Base-by-base conservation (phyloP, 106 monocot species). In the Acanthochlamys bracteata region DNA sequence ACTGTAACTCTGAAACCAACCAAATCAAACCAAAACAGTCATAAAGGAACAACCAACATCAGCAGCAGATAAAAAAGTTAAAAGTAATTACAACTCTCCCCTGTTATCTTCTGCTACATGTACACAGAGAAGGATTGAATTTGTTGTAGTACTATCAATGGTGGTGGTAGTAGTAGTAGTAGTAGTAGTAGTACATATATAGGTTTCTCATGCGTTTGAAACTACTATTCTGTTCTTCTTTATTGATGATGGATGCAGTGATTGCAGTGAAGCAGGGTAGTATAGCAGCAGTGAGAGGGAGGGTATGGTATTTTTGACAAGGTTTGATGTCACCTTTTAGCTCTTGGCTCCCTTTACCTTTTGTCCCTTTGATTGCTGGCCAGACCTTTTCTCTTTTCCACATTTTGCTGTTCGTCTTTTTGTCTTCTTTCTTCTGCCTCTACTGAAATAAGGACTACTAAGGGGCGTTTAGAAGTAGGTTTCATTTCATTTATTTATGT, bases 281-380 rank as follows among this genome's bases (percentile, higher is more conserved):
- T 13, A 43, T 9, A 14, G 49, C 9, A 49, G 49, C 2, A 49
- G 6, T 14, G 15, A 49, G 43, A 43, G 43, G 7, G n/a, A 33
- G 33, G 33, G 33, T 33, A 33, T 3, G 51, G 55, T 22, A 55
- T 10, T 55, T 55, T 19, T 1, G 20, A 20, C 1, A 55, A 55
- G 55, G n/a, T 55, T 55, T 55, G 55, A 55, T 55, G 55, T 55
- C 55, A 20, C 55, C 55, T 55, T n/a, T 55, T 55, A 20, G 20
- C 7, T 3, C 55, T 55, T 3, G 55, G n/a, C 55, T 55, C 20
- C 20, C 20, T 22, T 33, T 33, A 1, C 55, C 55, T 21, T 55
- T 21, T 55, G 15, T 10, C 3, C 12, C 4, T 10, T 55, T 20
- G 22, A 19, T 55, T 19, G 3, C 55, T 55, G n/a, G 20, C n/a